Conservation (phyloP, 1,139 yeast genomes). For the Meyerozyma athensensis region DNA sequence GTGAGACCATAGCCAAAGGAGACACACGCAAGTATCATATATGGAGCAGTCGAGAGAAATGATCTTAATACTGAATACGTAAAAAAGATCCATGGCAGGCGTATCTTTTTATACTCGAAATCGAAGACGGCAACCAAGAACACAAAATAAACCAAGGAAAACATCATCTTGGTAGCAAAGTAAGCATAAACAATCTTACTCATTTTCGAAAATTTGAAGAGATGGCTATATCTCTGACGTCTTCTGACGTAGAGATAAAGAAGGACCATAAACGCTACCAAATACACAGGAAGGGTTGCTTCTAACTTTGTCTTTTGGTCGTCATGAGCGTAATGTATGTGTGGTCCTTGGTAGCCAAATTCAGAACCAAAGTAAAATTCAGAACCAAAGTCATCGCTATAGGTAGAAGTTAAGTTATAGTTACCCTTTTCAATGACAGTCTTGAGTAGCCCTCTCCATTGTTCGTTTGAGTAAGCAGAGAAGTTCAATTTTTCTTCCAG, state of each 20-base stretch:
- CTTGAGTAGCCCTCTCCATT: not conserved
- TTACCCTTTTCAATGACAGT: not conserved
- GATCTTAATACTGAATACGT: not conserved
- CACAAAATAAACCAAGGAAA: not conserved
- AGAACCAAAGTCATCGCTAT: too few relatives aligned
- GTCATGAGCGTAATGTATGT: not conserved
- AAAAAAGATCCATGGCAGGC: not conserved
- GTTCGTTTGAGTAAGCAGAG: not conserved
- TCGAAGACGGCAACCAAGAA: not conserved
- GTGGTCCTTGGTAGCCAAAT: not conserved
- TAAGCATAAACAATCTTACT: not conserved
- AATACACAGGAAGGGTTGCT: not conserved
- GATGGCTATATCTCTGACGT: not conserved
- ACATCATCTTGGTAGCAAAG: not conserved
- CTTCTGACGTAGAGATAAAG: not conserved
- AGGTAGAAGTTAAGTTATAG: not conserved
- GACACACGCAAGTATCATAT: not conserved
- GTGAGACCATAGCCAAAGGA: not conserved
- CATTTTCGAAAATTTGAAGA: not conserved
- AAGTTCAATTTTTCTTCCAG: not conserved
- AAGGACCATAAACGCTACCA: not conserved
- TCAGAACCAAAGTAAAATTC: not conserved
- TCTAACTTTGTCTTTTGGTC: not conserved
- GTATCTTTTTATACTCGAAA: not conserved
- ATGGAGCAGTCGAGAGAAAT: not conserved